Conservation (phyloP, 768 basidiomycete species). For the Royoungia palumana region DNA sequence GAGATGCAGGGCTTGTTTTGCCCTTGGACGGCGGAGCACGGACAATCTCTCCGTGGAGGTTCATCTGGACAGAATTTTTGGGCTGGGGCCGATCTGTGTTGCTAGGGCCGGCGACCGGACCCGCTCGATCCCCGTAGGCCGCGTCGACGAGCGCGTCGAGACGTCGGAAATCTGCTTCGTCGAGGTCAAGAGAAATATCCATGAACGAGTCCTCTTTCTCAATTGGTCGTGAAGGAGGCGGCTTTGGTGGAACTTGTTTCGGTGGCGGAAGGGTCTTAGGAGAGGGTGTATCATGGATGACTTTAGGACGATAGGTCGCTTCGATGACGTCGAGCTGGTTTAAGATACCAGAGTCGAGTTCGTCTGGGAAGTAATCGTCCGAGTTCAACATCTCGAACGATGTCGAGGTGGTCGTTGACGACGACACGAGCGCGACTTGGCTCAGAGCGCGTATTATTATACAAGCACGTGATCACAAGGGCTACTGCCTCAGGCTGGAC, state of each 20-base stretch:
- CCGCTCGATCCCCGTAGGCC: constrained; percentile 39
- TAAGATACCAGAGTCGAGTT: constrained; percentile 57
- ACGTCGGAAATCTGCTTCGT: constrained; percentile 50
- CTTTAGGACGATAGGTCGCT: constrained; percentile 43
- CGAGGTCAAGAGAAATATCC: constrained; percentile 55
- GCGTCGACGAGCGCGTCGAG: constrained; percentile 54
- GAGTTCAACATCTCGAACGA: constrained; percentile 55
- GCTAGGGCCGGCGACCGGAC: constrained; percentile 41
- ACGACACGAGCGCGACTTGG: neutral
- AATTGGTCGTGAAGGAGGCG: constrained; percentile 9
- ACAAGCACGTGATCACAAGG: no score
- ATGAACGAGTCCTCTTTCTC: constrained; percentile 45
- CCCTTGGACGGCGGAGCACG: constrained; percentile 32
- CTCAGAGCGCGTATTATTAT: no score
- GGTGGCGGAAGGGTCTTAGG: constrained; percentile 12
- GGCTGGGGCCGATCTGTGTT: constrained; percentile 25
- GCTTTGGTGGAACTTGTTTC: constrained; percentile 12
- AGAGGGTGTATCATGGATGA: constrained; percentile 6
- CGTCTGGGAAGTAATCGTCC: constrained; percentile 71
- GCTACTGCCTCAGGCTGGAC: no score
- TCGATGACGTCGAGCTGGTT: constrained; percentile 70
- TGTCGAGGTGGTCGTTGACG: constrained; percentile 1
- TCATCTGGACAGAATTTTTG: constrained; percentile 54
- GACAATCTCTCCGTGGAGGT: constrained; percentile 61
- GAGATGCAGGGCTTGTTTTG: constrained; percentile 26